Percentiles rank a stretch among this genome's conserved stretches.
Conservation (phyloP, 1,284 basidiomycete species). For the Malassezia obtusa region DNA sequence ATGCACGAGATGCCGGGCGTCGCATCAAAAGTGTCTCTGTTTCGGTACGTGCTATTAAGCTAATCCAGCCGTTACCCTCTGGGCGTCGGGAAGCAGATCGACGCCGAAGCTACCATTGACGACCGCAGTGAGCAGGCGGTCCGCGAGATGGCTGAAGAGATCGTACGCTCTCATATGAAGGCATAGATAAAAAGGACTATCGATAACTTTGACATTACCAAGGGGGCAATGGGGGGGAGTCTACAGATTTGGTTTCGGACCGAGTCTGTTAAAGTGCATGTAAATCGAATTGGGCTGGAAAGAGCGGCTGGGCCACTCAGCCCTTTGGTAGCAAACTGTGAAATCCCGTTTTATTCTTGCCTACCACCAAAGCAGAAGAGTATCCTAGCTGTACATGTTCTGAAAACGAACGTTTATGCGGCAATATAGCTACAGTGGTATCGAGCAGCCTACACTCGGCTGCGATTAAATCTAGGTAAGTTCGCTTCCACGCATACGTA, state of each 20-base stretch:
- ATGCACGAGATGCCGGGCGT: slow-evolving; percentile 73
- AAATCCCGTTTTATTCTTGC: too few relatives aligned
- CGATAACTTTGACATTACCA: neutral
- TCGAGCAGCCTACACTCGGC: neutral
- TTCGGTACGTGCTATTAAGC: slow-evolving; percentile 47
- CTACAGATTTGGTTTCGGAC: too few relatives aligned
- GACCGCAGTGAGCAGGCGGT: slow-evolving; percentile 9
- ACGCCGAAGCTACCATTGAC: neutral
- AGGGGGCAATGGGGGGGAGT: neutral
- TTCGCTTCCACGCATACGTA: slow-evolving; percentile 42
- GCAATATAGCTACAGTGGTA: slow-evolving; percentile 1
- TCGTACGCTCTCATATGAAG: slow-evolving; percentile 4
- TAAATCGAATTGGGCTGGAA: too few relatives aligned
- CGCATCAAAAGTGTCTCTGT: slow-evolving; percentile 69
- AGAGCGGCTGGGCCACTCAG: too few relatives aligned
- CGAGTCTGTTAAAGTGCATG: too few relatives aligned
- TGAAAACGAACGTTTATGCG: too few relatives aligned
- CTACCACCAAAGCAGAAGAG: too few relatives aligned
- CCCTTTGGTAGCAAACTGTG: too few relatives aligned
- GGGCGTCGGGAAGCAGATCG: slow-evolving; percentile 10
- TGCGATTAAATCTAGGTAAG: neutral
- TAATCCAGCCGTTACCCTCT: slow-evolving; percentile 12
- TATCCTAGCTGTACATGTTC: too few relatives aligned
- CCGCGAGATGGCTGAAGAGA: slow-evolving; percentile 13
- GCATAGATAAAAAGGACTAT: neutral